phyloP scores from a whole-genome alignment of 768 basidiomycete genomes.

The Rhodocollybia butyracea region DNA sequence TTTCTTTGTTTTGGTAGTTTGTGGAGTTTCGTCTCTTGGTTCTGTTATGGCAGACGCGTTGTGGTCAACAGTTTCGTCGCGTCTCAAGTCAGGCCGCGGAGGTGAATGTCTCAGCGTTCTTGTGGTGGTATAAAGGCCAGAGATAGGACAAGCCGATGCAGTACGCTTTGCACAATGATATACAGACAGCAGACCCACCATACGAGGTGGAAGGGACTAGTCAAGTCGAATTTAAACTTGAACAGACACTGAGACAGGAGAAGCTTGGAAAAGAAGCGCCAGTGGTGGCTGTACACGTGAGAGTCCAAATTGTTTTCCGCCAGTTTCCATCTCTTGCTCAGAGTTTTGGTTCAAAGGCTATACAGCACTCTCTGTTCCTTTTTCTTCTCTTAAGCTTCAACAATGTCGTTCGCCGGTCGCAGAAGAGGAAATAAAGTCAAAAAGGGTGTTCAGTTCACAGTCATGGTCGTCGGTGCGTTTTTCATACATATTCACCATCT shows the following conservation, averaged over 20 bases:
- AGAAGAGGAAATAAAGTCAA: constrained; percentile 94
- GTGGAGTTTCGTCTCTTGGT: background rate
- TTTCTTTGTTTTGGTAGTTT: constrained; percentile 37
- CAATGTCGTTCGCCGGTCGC: constrained; percentile 84
- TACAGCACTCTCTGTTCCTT: background rate
- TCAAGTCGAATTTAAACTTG: too few relatives aligned
- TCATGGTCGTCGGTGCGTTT: constrained; percentile 94
- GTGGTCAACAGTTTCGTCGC: background rate
- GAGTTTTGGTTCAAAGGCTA: too few relatives aligned
- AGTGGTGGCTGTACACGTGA: background rate
- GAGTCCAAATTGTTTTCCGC: background rate
- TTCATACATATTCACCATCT: constrained; percentile 10
- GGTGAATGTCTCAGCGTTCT: background rate
- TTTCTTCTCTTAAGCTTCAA: constrained; percentile 10
- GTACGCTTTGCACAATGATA: constrained; percentile 2
- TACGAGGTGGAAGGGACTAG: background rate
- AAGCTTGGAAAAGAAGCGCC: background rate
- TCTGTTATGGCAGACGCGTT: background rate
- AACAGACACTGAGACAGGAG: too few relatives aligned
- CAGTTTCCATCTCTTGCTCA: too few relatives aligned
- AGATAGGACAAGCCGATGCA: background rate
- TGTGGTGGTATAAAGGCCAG: too few relatives aligned
- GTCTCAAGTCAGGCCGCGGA: background rate
- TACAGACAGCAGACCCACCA: background rate
- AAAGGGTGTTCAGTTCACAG: constrained; percentile 97